Evolutionary conservation across 768 basidiomycete species (phyloP), one percentile per base, ranked within the genome.

Genomic region (Russula virescens): DNA sequence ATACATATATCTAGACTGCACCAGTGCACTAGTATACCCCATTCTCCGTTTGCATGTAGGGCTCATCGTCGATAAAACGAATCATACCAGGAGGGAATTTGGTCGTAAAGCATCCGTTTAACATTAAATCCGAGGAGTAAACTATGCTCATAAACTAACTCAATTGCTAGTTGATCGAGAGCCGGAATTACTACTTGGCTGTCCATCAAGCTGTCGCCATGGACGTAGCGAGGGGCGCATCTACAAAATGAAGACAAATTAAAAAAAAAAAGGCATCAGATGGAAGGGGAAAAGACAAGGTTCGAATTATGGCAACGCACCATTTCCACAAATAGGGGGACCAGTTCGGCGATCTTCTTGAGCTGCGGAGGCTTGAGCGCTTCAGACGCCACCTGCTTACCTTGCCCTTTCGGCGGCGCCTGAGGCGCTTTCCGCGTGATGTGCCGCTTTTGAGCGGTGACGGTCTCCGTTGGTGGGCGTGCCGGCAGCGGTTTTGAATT

Each of bases 291-390:
- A 45, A 47, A 31, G 52, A 54, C 38, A 59, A 5, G 16, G 23
- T 5, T 18, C 4, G 21, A 34, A 9, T 13, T n/a, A 35, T 49
- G 43, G 58, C 23, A 28, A 75, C 85, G 70, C 64, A 97, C 94
- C 82, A 98, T 85, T 76, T 98, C 97, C 48, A 88, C 82, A 72
- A 98, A 98, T 28, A 98, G 68, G 2, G 96, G 94, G 42, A 97
- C 76, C 23, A 99, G 73, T 63, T 84, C 79, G n/a, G 91, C 88
- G 55, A 98, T 83, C 69, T 87, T 81, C 51, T 78, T 75, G 51
- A 98, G 77, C 55, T 90, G 85, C 1, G 97, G 97, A 48, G 88
- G 86, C 66, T 84, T 81, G 48, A 89, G 73, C 9, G 76, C 69
- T 48, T 75, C 73, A 2, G 72, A 71, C 2, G 38, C 54, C 64